Percentiles rank a stretch among this genome's conserved stretches.
Conservation (phyloP, 495 filamentous ascomycete species). For the Neurospora sp. region DNA sequence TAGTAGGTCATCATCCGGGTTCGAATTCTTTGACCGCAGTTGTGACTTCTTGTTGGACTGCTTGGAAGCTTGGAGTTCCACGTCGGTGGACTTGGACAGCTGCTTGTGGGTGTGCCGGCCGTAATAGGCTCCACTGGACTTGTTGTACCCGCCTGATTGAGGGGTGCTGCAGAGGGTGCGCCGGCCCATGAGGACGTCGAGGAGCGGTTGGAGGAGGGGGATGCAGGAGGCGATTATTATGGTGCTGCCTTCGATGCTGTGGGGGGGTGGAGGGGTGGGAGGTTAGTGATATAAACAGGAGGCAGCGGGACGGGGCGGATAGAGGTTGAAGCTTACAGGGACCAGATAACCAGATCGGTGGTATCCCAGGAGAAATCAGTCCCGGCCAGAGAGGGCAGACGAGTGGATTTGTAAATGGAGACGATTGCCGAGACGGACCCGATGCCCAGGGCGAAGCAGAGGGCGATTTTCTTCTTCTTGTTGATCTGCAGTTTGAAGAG, state of each 20-base stretch:
- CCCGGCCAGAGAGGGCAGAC: slow-evolving; percentile 25
- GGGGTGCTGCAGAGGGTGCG: background rate
- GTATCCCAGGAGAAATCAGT: slow-evolving; percentile 28
- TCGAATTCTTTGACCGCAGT: background rate
- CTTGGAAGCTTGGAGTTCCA: background rate
- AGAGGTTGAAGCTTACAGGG: slow-evolving; percentile 29
- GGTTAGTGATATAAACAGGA: too few species aligned
- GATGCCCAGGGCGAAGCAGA: slow-evolving; percentile 33
- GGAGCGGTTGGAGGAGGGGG: slow-evolving; percentile 34
- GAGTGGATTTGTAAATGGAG: slow-evolving; percentile 33
- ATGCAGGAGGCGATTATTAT: slow-evolving; percentile 42
- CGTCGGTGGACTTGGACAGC: background rate
- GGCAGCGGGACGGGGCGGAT: too few species aligned
- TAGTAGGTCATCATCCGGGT: background rate
- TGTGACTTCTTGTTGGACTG: background rate
- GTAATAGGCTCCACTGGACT: background rate
- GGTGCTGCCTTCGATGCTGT: slow-evolving; percentile 36
- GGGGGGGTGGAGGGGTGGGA: background rate
- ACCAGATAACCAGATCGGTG: slow-evolving; percentile 35
- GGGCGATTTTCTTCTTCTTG: slow-evolving; percentile 35
- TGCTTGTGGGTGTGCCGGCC: background rate
- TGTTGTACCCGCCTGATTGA: background rate
- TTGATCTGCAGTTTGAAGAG: slow-evolving; percentile 35
- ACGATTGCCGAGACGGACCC: slow-evolving; percentile 26
- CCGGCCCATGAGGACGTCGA: slow-evolving; percentile 13